Base-by-base conservation (phyloP, 768 basidiomycete genomes). In the Tricholoma furcatifolium region DNA sequence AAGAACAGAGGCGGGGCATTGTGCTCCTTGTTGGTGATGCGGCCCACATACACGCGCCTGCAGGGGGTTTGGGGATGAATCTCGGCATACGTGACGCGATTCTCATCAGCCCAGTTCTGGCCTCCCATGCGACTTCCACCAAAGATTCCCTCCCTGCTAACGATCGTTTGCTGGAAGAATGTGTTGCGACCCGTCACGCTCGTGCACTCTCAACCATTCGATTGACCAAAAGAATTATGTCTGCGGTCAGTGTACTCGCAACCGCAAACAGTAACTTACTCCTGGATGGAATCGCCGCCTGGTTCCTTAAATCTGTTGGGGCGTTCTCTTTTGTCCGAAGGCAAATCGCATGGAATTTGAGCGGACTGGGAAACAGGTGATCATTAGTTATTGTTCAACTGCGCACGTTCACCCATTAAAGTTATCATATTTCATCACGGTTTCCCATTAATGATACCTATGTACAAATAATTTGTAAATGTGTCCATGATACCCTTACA, bases 11-110 rank as follows among this genome's bases (percentile, higher is more conserved):
- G 23, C 47, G 47, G 23, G 48, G 55, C 14, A 50, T 60, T 9
- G 50, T 61, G 18, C 32, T 65, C 36, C 59, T 64, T 17, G 43
- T 65, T 17, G 64, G 61, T 17, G 61, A 64, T 56, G 78, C 81
- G 4, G 81, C 81, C 30, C 78, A 73, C 55, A 74, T 81, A 42
- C 81, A 81, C 51, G 76, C 80, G 0, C 81, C 80, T 20, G 68
- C 73, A 6, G 81, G 81, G 1, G 81, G 81, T 1, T 80, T 81
- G 49, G 81, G 81, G 10, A 78, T 83, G 80, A 81, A 81, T 55
- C 71, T 82, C n/a, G 78, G 81, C 5, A 64, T 83, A n/a, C 72
- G 80, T 14, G 81, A 83, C 54, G 80, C 75, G 6, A 62, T 80
- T 18, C 66, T 68, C 43, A 70, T 82, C 3, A 79, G 74, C 5